A percentile compares a stretch with the other conserved stretches of the same genome.
Conservation (phyloP, 2,329 filamentous ascomycete species). For the Erysiphe pulchra region DNA sequence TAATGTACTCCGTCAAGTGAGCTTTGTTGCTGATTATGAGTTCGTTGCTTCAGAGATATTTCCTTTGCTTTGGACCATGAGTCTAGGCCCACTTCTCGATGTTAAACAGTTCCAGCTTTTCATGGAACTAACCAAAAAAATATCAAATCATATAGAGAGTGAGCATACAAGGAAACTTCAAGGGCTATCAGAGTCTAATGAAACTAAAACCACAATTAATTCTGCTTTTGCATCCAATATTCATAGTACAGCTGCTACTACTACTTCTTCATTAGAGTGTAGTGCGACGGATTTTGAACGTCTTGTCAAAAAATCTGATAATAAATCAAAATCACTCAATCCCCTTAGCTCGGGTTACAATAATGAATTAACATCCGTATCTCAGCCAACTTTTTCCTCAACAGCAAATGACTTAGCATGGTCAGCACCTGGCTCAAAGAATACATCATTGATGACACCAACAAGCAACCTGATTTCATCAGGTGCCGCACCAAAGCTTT, state of each 20-base stretch:
- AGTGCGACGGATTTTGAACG: slow-evolving; percentile 69
- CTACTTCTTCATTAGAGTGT: slow-evolving; percentile 27
- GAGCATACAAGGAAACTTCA: slow-evolving; percentile 77
- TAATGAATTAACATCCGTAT: slow-evolving; percentile 13
- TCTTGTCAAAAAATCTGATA: slow-evolving; percentile 52
- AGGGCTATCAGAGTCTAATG: slow-evolving; percentile 42
- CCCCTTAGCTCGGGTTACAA: slow-evolving; percentile 27
- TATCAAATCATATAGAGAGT: slow-evolving; percentile 60
- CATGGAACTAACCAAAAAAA: slow-evolving; percentile 63
- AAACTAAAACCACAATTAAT: slow-evolving; percentile 21
- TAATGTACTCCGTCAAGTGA: slow-evolving; percentile 62
- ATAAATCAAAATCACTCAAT: slow-evolving; percentile 12
- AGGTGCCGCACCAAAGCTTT: too few species aligned
- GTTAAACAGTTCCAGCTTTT: slow-evolving; percentile 71
- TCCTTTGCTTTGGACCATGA: slow-evolving; percentile 78
- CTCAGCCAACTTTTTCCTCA: slow-evolving; percentile 14
- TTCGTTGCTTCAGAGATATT: slow-evolving; percentile 82
- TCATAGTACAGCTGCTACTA: slow-evolving; percentile 26
- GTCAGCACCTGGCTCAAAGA: slow-evolving; percentile 28
- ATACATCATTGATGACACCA: slow-evolving; percentile 5
- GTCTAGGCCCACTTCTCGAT: slow-evolving; percentile 67
- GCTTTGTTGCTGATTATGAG: slow-evolving; percentile 58
- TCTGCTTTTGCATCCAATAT: slow-evolving; percentile 49
- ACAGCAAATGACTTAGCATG: slow-evolving; percentile 31
- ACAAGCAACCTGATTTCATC: slow-evolving; percentile 1